Evolutionary conservation across 306 rosid genomes (phyloP).

Genomic region (Corylus americana): DNA sequence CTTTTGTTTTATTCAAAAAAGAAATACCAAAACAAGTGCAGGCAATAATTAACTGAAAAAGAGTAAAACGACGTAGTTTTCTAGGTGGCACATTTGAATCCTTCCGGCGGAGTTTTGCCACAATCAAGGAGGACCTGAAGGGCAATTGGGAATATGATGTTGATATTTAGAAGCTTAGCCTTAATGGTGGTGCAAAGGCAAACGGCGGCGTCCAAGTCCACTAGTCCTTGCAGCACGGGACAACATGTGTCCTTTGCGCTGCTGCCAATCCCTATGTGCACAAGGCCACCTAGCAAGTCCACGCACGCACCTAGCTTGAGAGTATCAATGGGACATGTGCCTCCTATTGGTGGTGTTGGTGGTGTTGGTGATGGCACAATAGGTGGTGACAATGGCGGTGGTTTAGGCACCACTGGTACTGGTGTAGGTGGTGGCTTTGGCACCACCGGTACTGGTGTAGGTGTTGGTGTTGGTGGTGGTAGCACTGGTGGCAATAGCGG

Average conservation of each 20-base stretch:
- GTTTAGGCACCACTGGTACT: neutral
- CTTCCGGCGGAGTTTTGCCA: conserved; percentile 78
- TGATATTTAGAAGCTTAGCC: conserved; percentile 70
- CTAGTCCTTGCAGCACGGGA: conserved; percentile 66
- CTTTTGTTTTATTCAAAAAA: too few species aligned
- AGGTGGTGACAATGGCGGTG: conserved; percentile 48
- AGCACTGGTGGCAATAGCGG: neutral
- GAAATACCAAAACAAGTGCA: neutral
- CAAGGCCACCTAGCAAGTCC: conserved; percentile 77
- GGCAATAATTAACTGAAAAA: neutral
- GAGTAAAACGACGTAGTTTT: neutral
- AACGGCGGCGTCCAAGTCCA: conserved; percentile 81
- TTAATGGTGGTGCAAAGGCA: conserved; percentile 93
- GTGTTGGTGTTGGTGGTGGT: too few species aligned
- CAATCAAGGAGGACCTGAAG: conserved; percentile 83
- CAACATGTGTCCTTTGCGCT: conserved; percentile 75
- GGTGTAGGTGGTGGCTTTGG: too few species aligned
- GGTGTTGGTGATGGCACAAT: conserved; percentile 12
- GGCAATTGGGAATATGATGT: conserved; percentile 72
- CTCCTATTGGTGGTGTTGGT: conserved; percentile 23
- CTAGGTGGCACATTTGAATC: conserved; percentile 60
- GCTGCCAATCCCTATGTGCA: conserved; percentile 80
- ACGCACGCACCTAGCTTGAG: conserved; percentile 80
- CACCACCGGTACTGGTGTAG: too few species aligned
- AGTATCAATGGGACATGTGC: conserved; percentile 68